Base-by-base conservation (phyloP, 2,329 filamentous ascomycete species). In the Diaporthe sp. region DNA sequence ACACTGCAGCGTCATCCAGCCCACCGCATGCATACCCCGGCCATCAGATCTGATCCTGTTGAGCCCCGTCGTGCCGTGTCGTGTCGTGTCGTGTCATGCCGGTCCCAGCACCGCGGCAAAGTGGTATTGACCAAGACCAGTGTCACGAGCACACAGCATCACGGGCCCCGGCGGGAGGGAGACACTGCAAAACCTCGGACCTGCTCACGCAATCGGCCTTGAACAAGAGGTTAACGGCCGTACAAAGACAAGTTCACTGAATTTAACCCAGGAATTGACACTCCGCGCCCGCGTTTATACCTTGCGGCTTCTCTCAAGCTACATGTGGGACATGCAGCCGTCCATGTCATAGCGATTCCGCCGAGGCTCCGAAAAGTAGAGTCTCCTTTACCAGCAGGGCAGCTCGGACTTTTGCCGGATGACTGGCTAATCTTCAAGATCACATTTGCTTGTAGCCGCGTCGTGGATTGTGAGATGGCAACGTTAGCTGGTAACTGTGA, bases 401-500 rank as follows among this genome's bases (percentile, higher is more conserved):
- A 56, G 27, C 51, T 72, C 42, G 56, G 51, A 63, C 59, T 61
- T 25, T 9, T 42, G 59, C 71, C 65, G 71, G 53, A 65, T 71
- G 68, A 71, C 44, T n/a, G 55, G 27, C 22, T 63, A 9, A 30
- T 71, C 32, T 27, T 30, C 44, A 30, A 32, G 22, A 27, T 37
- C 35, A 61, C 68, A 69, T 56, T 47, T 69, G 71, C 68, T 71
- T 44, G 53, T 42, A 69, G 68, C 59, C 68, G 61, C 13, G 42
- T 22, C 70, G 15, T 53, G 17, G 56, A 66, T 10, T 59, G 42
- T 30, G 65, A 30, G 8, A 9, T 8, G 56, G 32, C 47, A 27
- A 19, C 32, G 32, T 37, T 55, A 37, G 56, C 30, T 55, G 37
- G 10, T 22, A 37, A 27, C 17, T 32, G 53, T 65, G 63, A 44